Conservation (phyloP, 2,329 filamentous ascomycete genomes). For the Talaromyces verruculosus region DNA sequence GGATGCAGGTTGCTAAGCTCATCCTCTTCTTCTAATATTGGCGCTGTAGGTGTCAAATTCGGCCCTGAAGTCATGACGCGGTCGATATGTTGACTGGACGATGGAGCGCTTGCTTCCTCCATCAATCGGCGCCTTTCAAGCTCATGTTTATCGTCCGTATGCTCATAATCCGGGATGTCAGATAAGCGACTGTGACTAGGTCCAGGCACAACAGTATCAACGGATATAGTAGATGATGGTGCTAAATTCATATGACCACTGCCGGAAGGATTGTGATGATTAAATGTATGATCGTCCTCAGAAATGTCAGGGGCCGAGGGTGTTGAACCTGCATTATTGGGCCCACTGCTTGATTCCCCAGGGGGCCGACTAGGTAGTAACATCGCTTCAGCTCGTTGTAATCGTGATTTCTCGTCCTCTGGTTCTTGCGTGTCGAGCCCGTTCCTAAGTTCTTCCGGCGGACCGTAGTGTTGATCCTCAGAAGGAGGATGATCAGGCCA, state of each 20-base stretch:
- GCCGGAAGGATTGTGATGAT: neutral
- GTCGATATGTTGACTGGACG: conserved; percentile 28
- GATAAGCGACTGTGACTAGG: conserved; percentile 45
- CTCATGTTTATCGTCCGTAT: conserved; percentile 74
- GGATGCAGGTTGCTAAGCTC: conserved; percentile 42
- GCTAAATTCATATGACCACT: conserved; percentile 43
- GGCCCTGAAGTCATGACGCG: conserved; percentile 12
- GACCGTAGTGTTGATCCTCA: conserved; percentile 28
- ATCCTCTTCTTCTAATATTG: conserved; percentile 58
- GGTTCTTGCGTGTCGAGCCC: conserved; percentile 59
- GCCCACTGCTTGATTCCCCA: conserved; percentile 45
- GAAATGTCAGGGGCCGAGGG: conserved; percentile 48
- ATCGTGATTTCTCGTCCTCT: conserved; percentile 77
- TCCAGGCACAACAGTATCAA: conserved; percentile 33
- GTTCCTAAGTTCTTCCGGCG: conserved; percentile 30
- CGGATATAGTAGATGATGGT: conserved; percentile 29
- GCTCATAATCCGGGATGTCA: conserved; percentile 34
- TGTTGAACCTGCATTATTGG: conserved; percentile 43
- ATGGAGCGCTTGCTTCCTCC: conserved; percentile 62
- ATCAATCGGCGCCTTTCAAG: conserved; percentile 67
- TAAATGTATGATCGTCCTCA: conserved; percentile 48
- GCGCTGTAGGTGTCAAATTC: conserved; percentile 53
- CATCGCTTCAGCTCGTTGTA: conserved; percentile 73
- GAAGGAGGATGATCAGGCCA: conserved; percentile 31
- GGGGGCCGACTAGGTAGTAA: conserved; percentile 79